A percentile compares a stretch with the other conserved stretches of the same genome.
phyloP scores from a whole-genome alignment of 345 rosid genomes.

The Corchorus olitorius region DNA sequence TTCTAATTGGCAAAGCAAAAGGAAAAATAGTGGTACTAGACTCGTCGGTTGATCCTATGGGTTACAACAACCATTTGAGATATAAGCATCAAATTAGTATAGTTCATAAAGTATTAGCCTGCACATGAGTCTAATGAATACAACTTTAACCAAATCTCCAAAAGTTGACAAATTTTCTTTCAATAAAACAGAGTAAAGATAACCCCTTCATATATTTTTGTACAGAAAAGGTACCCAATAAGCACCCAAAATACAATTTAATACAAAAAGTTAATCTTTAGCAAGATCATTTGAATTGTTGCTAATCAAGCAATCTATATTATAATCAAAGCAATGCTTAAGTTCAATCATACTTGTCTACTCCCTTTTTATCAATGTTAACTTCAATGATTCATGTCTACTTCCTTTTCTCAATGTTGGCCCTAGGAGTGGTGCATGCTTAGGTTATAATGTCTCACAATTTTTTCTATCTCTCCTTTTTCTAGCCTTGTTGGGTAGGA shows the following conservation, averaged over 20 bases:
- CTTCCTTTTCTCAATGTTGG: constrained; percentile 33
- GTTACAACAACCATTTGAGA: neutral
- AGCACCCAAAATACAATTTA: constrained; percentile 22
- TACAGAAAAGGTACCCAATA: constrained; percentile 27
- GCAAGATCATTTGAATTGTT: constrained; percentile 18
- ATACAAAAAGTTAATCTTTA: constrained; percentile 38
- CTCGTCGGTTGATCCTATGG: neutral
- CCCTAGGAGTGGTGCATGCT: constrained; percentile 38
- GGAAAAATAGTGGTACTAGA: neutral
- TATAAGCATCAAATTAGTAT: neutral
- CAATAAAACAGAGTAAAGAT: neutral
- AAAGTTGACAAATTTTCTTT: constrained; percentile 10
- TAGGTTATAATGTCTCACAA: constrained; percentile 38
- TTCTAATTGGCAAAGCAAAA: neutral
- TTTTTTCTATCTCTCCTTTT: constrained; percentile 6
- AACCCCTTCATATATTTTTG: constrained; percentile 19
- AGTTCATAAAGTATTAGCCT: constrained; percentile 23
- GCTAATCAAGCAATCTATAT: constrained; percentile 24
- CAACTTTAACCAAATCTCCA: constrained; percentile 31
- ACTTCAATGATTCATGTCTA: constrained; percentile 43
- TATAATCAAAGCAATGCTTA: constrained; percentile 26
- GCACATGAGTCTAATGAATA: constrained; percentile 55
- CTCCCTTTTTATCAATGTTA: constrained; percentile 27
- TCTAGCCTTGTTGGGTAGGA: constrained; percentile 16
- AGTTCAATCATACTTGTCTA: constrained; percentile 36